A percentile compares a stretch with the other conserved stretches of the same genome.
These are phyloP conservation scores for Ormosia semicastrata DNA, from an alignment of 306 rosid species.

Conservation along the genomic window DNA sequence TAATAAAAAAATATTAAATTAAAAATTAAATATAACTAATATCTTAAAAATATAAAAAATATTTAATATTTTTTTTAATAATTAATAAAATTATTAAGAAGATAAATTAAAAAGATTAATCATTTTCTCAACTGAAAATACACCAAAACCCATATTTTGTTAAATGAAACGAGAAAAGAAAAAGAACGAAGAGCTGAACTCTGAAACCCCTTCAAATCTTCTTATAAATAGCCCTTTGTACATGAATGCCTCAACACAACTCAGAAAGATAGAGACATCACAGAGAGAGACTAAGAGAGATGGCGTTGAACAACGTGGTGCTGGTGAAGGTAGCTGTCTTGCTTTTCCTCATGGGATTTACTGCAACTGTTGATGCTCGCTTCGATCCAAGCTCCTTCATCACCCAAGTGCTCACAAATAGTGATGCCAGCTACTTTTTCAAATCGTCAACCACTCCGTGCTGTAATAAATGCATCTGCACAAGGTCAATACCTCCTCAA, in stretches of 20 bases:
- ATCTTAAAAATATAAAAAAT: too few species aligned
- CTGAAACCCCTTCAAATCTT: not conserved
- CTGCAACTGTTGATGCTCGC: constrained; percentile 10
- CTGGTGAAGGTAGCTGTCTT: not conserved
- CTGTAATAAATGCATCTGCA: not conserved
- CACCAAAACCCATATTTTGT: too few species aligned
- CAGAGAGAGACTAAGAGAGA: not conserved
- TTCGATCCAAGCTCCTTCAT: not conserved
- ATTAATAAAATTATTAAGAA: too few species aligned
- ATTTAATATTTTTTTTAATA: too few species aligned
- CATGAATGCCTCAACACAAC: not conserved
- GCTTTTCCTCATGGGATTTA: not conserved
- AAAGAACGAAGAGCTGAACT: too few species aligned
- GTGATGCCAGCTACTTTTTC: not conserved
- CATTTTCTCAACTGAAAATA: too few species aligned
- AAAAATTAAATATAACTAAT: too few species aligned
- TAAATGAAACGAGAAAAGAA: too few species aligned
- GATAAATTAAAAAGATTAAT: too few species aligned
- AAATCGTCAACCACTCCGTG: constrained; percentile 2
- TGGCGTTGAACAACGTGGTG: not conserved
- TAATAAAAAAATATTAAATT: too few species aligned
- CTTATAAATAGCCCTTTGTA: not conserved
- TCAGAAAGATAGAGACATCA: not conserved
- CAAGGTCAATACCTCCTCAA: not conserved
- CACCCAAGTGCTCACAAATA: not conserved